Evolutionary conservation across 768 basidiomycete genomes (phyloP).

Genomic region (Trametes punicea): DNA sequence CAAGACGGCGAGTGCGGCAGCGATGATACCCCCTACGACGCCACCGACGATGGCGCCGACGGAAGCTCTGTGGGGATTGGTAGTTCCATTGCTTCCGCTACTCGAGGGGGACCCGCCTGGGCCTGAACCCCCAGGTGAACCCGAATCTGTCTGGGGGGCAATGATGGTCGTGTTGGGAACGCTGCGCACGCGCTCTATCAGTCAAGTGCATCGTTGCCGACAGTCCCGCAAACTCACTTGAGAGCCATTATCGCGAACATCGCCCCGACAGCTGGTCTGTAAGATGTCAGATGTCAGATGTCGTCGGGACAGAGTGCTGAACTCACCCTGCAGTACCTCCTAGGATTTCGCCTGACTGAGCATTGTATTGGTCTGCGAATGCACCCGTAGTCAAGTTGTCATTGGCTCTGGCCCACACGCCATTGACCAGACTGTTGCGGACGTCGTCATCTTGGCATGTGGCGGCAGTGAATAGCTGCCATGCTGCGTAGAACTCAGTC

Average conservation of each 20-base stretch:
- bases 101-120: background rate
- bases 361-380: conserved; percentile 9
- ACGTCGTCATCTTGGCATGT: conserved; percentile 10
- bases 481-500: background rate
- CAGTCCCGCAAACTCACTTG: conserved; percentile 1
- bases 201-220: background rate
- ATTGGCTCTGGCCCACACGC: conserved; percentile 1
- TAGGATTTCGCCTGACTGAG: background rate
- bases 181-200: background rate
- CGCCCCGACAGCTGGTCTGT: conserved; percentile 14
- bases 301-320: background rate
- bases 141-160: background rate
- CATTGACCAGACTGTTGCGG: conserved; percentile 5
- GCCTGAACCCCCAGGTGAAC: background rate
- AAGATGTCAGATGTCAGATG: too few species aligned
- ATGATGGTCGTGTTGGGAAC: conserved; percentile 2
- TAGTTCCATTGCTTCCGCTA: background rate
- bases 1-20: background rate
- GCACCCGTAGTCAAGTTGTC: conserved; percentile 6
- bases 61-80: background rate
- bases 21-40: conserved; percentile 6
- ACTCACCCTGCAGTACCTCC: conserved; percentile 9
- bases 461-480: conserved; percentile 17
- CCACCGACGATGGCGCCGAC: conserved; percentile 13
- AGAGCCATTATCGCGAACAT: conserved; percentile 16